Conservation (phyloP, 129 eudicot species). For the Escallonia rubra region DNA sequence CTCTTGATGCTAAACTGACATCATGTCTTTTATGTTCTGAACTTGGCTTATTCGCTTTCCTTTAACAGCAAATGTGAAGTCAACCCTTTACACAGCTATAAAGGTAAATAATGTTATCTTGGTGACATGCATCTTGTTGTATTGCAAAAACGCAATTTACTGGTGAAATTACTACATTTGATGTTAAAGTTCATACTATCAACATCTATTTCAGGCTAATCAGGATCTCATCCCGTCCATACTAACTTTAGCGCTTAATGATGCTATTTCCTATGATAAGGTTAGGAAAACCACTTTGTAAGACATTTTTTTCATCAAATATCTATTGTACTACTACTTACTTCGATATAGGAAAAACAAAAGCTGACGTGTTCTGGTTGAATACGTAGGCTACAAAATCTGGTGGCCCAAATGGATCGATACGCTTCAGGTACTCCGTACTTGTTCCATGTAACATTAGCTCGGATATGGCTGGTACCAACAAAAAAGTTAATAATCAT, state of each 20-base stretch:
- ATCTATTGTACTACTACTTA: conserved; percentile 10
- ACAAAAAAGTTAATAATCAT: too few relatives aligned
- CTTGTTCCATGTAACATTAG: background rate
- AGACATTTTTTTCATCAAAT: background rate
- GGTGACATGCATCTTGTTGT: background rate
- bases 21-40: background rate
- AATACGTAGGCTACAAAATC: conserved; percentile 86
- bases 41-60: background rate
- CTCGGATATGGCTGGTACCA: background rate
- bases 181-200: background rate
- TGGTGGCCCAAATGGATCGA: conserved; percentile 99
- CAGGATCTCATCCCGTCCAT: conserved; percentile 70
- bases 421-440: conserved; percentile 73
- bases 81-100: conserved; percentile 54
- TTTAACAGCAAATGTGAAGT: conserved; percentile 62
- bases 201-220: conserved; percentile 49
- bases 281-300: conserved; percentile 27
- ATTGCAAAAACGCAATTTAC: background rate
- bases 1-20: background rate
- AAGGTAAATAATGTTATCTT: conserved; percentile 44
- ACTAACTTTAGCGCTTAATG: conserved; percentile 86
- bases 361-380: conserved; percentile 19
- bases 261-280: conserved; percentile 84
- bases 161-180: background rate
- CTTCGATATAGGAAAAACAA: conserved; percentile 15